phyloP scores from a whole-genome alignment of 345 rosid genomes.

The Turnera subulata region DNA sequence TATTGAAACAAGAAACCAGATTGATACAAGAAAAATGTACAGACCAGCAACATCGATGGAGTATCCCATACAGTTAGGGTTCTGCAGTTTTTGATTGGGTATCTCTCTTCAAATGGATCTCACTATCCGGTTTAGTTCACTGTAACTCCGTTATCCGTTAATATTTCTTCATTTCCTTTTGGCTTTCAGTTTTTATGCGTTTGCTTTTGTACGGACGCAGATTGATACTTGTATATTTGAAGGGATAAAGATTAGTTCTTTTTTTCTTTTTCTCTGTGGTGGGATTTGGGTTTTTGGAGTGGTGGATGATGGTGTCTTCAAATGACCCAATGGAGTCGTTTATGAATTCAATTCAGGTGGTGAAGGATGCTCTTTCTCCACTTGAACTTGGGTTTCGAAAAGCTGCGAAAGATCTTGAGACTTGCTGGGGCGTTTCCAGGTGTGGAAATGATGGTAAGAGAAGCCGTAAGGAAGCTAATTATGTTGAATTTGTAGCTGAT shows the following conservation, averaged over 20 bases:
- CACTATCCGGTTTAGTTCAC: constrained; percentile 4
- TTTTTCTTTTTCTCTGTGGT: not conserved
- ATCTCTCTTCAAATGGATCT: constrained; percentile 10
- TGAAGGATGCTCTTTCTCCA: constrained; percentile 58
- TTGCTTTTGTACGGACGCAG: too few relatives aligned
- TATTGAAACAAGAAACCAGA: not conserved
- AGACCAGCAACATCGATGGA: not conserved
- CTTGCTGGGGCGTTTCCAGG: constrained; percentile 40
- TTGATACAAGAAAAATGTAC: constrained; percentile 1
- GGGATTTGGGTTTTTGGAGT: constrained; percentile 14
- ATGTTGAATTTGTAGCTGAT: constrained; percentile 19
- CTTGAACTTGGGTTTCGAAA: constrained; percentile 57
- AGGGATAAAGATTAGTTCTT: not conserved
- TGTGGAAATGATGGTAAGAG: constrained; percentile 27
- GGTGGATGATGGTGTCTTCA: constrained; percentile 46
- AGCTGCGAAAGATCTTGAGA: constrained; percentile 67
- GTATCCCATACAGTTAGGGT: constrained; percentile 10
- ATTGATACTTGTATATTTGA: too few relatives aligned
- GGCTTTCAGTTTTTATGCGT: not conserved
- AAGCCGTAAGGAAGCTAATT: constrained; percentile 20
- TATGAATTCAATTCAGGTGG: constrained; percentile 64
- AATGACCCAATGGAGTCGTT: constrained; percentile 66
- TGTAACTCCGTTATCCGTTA: not conserved
- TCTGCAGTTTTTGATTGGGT: constrained; percentile 4
- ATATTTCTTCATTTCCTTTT: not conserved